These are phyloP conservation scores for Ustilago curta DNA, from an alignment of 1,284 basidiomycete genomes.

Conservation along the genomic window DNA sequence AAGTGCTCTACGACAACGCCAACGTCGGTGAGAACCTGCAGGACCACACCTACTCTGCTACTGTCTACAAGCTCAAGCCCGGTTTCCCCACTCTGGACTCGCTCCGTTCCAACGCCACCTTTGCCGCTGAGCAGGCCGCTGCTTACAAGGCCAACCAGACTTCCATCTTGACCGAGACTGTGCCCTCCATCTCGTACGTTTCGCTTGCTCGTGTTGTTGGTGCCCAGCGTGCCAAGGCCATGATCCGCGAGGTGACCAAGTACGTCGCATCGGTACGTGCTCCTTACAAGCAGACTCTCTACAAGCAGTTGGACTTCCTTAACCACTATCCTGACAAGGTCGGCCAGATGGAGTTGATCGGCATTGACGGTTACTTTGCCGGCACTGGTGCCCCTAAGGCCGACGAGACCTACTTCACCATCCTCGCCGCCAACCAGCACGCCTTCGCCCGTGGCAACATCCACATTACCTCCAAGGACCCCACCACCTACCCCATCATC, in stretches of 20 bases:
- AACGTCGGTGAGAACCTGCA: constrained; percentile 71
- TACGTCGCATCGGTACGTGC: constrained; percentile 45
- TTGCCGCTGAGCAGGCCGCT: constrained; percentile 53
- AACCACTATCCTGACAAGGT: constrained; percentile 47
- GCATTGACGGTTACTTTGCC: constrained; percentile 65
- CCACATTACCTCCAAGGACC: constrained; percentile 73
- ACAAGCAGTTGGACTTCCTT: constrained; percentile 64
- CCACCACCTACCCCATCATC: constrained; percentile 75
- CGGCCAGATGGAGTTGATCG: constrained; percentile 65
- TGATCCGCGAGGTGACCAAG: constrained; percentile 47
- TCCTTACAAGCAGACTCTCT: constrained; percentile 54
- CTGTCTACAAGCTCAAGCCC: constrained; percentile 59
- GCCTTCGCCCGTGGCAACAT: constrained; percentile 73
- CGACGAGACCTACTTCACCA: constrained; percentile 60
- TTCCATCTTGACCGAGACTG: constrained; percentile 58
- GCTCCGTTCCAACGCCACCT: constrained; percentile 57
- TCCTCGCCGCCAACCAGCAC: constrained; percentile 74
- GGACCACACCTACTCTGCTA: constrained; percentile 70
- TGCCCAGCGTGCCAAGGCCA: constrained; percentile 30
- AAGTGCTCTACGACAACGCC: constrained; percentile 55
- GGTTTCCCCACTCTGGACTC: constrained; percentile 58
- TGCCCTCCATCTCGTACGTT: constrained; percentile 64
- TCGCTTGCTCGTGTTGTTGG: constrained; percentile 58
- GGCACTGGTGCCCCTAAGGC: constrained; percentile 53
- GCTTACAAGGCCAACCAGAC: constrained; percentile 56